Evolutionary conservation across 2,329 filamentous ascomycete genomes (phyloP).

Genomic region (Colletotrichum sp.): DNA sequence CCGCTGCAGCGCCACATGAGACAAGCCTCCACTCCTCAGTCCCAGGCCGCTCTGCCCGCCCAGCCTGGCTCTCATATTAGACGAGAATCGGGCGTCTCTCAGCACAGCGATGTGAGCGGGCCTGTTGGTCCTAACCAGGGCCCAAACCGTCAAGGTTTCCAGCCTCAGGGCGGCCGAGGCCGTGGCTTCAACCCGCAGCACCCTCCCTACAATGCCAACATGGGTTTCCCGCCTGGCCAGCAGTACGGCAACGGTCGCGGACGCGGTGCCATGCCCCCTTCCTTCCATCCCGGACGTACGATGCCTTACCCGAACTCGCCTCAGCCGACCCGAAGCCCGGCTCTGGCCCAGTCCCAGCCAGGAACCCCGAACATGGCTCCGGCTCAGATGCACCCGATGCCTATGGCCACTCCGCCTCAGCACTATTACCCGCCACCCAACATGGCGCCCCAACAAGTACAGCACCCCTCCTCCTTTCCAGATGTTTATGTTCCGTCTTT

Average conservation of each 20-base stretch:
- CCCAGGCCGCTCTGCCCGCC: conserved; percentile 63
- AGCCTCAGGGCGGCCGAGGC: conserved; percentile 53
- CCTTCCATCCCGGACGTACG: conserved; percentile 43
- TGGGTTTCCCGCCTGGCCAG: conserved; percentile 47
- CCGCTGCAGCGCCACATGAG: conserved; percentile 70
- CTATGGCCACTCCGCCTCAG: conserved; percentile 67
- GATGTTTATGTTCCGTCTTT: conserved; percentile 33
- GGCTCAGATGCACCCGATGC: conserved; percentile 62
- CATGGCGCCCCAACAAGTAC: conserved; percentile 67
- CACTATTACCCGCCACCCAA: conserved; percentile 63
- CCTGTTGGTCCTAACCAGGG: conserved; percentile 63
- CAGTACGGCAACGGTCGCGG: conserved; percentile 52
- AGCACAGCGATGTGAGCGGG: conserved; percentile 67
- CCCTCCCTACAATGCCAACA: conserved; percentile 44
- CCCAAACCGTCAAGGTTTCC: conserved; percentile 62
- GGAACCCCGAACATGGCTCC: conserved; percentile 72
- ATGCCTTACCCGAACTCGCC: conserved; percentile 67
- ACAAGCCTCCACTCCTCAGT: conserved; percentile 64
- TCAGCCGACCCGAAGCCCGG: conserved; percentile 69
- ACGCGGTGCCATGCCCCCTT: conserved; percentile 52
- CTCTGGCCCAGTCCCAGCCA: conserved; percentile 68
- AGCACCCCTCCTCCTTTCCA: conserved; percentile 44
- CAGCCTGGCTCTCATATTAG: conserved; percentile 78
- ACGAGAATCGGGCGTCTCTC: conserved; percentile 67
- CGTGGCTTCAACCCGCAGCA: conserved; percentile 56